phyloP scores from a whole-genome alignment of 2,329 filamentous ascomycete species.

The Monosporascus sp. region DNA sequence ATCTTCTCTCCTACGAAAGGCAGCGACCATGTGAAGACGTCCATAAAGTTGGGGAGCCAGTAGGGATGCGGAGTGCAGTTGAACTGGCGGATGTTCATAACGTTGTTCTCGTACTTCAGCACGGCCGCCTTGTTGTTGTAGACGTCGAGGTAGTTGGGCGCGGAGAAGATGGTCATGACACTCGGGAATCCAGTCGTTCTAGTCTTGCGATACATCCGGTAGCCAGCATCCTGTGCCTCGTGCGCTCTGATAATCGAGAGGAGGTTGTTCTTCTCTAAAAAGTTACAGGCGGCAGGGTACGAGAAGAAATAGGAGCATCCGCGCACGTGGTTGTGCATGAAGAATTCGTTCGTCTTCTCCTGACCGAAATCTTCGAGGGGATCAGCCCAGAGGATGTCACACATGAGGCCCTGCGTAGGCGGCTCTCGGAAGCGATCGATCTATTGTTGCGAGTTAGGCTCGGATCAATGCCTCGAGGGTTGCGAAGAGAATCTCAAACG shows the following conservation, averaged over 20 bases:
- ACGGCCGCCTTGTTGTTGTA: conserved; percentile 99
- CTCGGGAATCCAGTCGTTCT: conserved; percentile 96
- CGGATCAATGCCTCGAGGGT: conserved; percentile 6
- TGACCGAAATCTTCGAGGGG: conserved; percentile 97
- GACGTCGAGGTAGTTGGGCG: conserved; percentile 96
- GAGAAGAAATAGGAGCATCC: conserved; percentile 99
- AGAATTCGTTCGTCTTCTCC: conserved; percentile 97
- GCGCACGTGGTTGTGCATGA: conserved; percentile 95
- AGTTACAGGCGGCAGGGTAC: conserved; percentile 92
- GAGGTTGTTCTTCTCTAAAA: conserved; percentile 98
- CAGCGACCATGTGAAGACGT: conserved; percentile 99
- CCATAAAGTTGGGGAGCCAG: conserved; percentile 99
- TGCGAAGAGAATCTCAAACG: background rate
- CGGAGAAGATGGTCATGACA: conserved; percentile 99
- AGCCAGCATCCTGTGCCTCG: conserved; percentile 96
- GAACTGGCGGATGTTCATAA: conserved; percentile 99
- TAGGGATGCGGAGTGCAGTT: conserved; percentile 99
- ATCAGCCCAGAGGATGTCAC: conserved; percentile 98
- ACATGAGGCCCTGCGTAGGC: conserved; percentile 96
- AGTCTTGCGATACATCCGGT: conserved; percentile 99
- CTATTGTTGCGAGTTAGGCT: conserved; percentile 37
- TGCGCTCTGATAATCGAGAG: conserved; percentile 95
- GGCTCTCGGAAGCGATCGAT: conserved; percentile 98
- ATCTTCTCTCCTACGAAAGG: conserved; percentile 99
- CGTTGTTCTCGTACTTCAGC: conserved; percentile 98